Base-by-base conservation (phyloP, 192 early-diverging fungal genomes). In the Cladochytrium replicatum region DNA sequence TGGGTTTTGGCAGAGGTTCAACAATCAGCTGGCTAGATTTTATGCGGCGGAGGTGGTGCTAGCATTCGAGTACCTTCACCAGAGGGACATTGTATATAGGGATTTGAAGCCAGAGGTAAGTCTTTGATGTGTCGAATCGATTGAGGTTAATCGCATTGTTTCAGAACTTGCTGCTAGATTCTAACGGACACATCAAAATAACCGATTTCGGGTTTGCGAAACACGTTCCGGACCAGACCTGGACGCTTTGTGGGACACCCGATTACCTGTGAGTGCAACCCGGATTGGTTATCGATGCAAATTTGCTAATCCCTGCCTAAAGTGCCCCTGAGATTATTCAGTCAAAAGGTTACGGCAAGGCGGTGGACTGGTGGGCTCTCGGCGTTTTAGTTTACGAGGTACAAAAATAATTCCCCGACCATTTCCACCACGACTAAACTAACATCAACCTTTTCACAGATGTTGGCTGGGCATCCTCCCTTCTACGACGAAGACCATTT, bases 401-500 rank as follows among this genome's bases (percentile, higher is more conserved):
- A 13, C 22, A 13, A 13, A 44, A 13, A 13, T 37, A 37, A n/a
- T 11, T 44, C 32, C 11, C 13, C 22, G 17, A 13, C 13, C 22
- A 13, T 44, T 44, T 13, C 11, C 13, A 44, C 13, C 13, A 13
- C 22, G 32, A n/a, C n/a, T n/a, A 54, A 23, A 32, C 17, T 58
- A 21, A 8, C 2, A 13, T 42, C 29, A 13, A 41, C 30, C 29
- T 26, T 23, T 4, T 7, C 15, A n/a, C 32, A 68, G 58, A 95
- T 95, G 91, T 72, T 91, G 24, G 91, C 91, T 4, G 91, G 91
- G 39, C 83, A 89, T 55, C 91, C 91, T 42, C 91, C 91, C 31
- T 95, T 95, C 69, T 95, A 85, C 66, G 89, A 95, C 67, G 90
- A 95, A 48, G 88, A 92, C 60, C 90, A 88, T 58, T 82, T 89